These are phyloP conservation scores for Xylaria digitata DNA, from an alignment of 2,329 filamentous ascomycete species.

Conservation along the genomic window DNA sequence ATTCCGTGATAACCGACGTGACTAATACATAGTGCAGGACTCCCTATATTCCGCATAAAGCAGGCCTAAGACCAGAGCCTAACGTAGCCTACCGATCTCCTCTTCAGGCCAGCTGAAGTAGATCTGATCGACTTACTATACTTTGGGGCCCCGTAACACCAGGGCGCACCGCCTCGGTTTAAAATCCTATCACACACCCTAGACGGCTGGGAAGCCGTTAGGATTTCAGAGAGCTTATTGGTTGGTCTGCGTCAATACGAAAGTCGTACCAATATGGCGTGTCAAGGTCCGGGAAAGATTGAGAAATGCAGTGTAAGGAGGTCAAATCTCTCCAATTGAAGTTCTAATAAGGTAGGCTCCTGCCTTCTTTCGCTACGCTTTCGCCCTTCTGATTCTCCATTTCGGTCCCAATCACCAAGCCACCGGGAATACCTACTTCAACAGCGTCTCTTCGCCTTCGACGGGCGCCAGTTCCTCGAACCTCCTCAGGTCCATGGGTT, in stretches of 20 bases:
- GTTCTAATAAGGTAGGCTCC: neutral
- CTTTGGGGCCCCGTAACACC: no score
- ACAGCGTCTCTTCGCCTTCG: conserved; percentile 43
- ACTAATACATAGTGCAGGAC: conserved; percentile 1
- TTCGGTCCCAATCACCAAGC: neutral
- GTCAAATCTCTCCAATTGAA: neutral
- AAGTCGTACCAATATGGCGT: neutral
- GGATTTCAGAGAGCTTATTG: neutral
- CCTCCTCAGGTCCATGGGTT: conserved; percentile 75
- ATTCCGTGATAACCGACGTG: conserved; percentile 5
- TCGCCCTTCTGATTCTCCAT: neutral
- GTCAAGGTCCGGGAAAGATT: neutral
- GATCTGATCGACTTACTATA: no score
- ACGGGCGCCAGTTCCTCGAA: conserved; percentile 71
- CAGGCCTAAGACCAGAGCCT: no score
- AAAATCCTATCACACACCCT: neutral
- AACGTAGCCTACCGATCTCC: no score
- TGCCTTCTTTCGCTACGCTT: neutral
- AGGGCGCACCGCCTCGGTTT: neutral
- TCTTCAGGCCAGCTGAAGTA: no score
- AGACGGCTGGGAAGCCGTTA: neutral
- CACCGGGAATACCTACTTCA: conserved; percentile 35
- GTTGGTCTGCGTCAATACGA: neutral
- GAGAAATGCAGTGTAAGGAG: neutral
- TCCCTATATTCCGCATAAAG: neutral